A percentile compares a stretch with the other conserved stretches of the same genome.
Evolutionary conservation across 2,329 filamentous ascomycete genomes (phyloP).

Genomic region (Aspergillus puulaauensis): DNA sequence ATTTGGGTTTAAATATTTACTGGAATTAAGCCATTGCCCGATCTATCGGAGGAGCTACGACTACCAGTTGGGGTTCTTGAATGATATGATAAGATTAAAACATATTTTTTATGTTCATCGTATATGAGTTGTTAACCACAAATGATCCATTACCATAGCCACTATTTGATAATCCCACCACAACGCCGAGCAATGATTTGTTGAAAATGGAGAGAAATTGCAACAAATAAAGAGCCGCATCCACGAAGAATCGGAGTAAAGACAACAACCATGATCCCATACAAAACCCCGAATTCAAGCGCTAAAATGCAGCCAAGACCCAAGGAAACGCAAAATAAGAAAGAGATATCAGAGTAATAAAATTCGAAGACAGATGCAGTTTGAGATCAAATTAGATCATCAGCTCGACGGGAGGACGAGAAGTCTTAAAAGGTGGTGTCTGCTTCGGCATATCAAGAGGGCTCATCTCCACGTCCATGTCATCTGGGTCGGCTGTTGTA

Average conservation of each 20-base stretch:
- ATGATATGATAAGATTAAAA: background rate
- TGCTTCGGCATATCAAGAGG: constrained; percentile 45
- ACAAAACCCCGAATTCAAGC: background rate
- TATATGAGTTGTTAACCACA: background rate
- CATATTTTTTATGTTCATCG: background rate
- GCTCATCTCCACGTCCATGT: constrained; percentile 46
- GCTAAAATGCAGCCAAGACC: constrained; percentile 9
- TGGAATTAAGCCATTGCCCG: background rate
- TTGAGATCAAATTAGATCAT: constrained; percentile 51
- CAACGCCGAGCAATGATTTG: constrained; percentile 9
- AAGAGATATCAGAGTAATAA: background rate
- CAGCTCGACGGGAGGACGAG: constrained; percentile 56
- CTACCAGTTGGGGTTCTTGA: background rate
- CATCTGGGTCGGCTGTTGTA: constrained; percentile 49
- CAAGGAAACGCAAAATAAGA: background rate
- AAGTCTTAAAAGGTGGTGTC: constrained; percentile 50
- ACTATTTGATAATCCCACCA: background rate
- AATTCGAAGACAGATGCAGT: background rate
- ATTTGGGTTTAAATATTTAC: background rate
- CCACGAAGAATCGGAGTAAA: too few species aligned
- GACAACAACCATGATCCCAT: background rate
- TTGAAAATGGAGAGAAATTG: background rate
- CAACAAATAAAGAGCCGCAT: background rate
- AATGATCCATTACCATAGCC: background rate
- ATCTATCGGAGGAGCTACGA: background rate